Base-by-base conservation (phyloP, 1,284 basidiomycete genomes). In the Tetrapyrgos nigripes region DNA sequence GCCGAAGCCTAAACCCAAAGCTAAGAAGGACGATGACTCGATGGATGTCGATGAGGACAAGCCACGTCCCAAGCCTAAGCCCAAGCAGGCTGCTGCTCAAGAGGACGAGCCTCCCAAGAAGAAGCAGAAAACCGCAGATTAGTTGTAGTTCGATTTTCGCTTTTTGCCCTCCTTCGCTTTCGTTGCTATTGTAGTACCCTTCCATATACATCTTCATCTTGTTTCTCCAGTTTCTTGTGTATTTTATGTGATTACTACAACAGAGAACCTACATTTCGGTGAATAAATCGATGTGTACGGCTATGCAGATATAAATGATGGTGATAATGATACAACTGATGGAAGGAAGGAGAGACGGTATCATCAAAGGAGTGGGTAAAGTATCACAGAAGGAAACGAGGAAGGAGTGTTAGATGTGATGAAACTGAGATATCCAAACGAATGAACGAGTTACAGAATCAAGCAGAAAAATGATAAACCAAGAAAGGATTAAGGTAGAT, bases 11-110 rank as follows among this genome's bases (percentile, higher is more conserved):
- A 73, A 76, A 63, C 62, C 65, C 17, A 70, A 81, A 66, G 67
- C 68, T 33, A 70, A 72, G 62, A 67, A 70, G 53, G 74, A 72
- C 44, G 69, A 58, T 17, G 68, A 67, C 40, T 70, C 70, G 35
- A 73, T 70, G 66, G 74, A 76, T 24, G 74, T 68, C 5, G 77
- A 78, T 51, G 78, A 72, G 9, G 73, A 74, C 29, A 73, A 73
- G 55, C 74, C 76, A 1, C 83, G 80, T 59, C 75, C 82, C 3
- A 86, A 84, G 73, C 75, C 71, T 50, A 82, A 80, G 59, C 64
- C 80, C 0, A 83, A 82, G 57, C 62, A 85, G 64, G 57, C 68
- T 24, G 69, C 69, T 26, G 73, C 73, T 68, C 37, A 79, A 76
- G 68, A 74, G 8, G 81, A 79, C 40, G 77, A 67, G 46, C 58